Percentiles rank a stretch among this genome's conserved stretches.
Conservation (phyloP, 805 yeast species). For the Tanozyma kutaoensis region DNA sequence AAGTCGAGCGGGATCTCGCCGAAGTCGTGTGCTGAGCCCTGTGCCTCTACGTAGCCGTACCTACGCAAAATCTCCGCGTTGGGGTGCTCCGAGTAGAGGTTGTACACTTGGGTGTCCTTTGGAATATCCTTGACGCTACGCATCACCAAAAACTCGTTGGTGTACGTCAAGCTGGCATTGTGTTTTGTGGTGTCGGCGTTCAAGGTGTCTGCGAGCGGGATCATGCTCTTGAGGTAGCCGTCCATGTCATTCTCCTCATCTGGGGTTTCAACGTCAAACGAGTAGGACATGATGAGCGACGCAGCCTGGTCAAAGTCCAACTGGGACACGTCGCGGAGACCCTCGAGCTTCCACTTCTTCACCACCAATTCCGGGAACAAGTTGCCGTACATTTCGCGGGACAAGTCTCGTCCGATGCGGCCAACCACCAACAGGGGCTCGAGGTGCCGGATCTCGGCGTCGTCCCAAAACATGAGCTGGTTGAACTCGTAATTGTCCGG, state of each 20-base stretch:
- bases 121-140: constrained; percentile 46
- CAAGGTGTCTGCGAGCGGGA: constrained; percentile 83
- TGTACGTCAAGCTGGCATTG: constrained; percentile 60
- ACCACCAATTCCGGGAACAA: constrained; percentile 26
- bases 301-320: constrained; percentile 58
- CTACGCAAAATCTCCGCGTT: constrained; percentile 83
- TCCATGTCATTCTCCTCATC: constrained; percentile 2
- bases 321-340: constrained; percentile 9
- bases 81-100: constrained; percentile 84
- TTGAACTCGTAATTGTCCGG: constrained; percentile 27
- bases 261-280: constrained; percentile 61
- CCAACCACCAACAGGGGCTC: constrained; percentile 58
- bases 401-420: constrained; percentile 60
- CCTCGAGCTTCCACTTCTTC: constrained; percentile 16
- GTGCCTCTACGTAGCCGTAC: constrained; percentile 78
- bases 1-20: constrained; percentile 51
- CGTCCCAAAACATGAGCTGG: constrained; percentile 72
- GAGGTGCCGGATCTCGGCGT: constrained; percentile 40
- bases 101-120: constrained; percentile 65
- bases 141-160: constrained; percentile 48
- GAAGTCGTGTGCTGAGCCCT: constrained; percentile 64
- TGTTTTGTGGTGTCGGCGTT: constrained; percentile 71
- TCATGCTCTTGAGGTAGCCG: constrained; percentile 63
- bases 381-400: constrained; percentile 39
- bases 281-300: constrained; percentile 74